phyloP scores from a whole-genome alignment of 805 yeast species.

The Cyberlindnera bimundalis region DNA sequence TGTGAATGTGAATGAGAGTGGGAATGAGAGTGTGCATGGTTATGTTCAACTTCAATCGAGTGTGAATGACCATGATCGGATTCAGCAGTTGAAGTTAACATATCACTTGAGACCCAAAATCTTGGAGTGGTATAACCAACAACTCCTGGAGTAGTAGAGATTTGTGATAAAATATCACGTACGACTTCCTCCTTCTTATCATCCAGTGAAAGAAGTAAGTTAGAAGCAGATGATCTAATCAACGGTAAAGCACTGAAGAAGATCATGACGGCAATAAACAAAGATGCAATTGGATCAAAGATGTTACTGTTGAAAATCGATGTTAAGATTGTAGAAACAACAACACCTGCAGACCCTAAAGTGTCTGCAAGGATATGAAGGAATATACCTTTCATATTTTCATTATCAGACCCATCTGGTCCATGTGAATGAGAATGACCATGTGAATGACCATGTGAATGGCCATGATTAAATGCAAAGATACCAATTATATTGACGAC shows the following conservation, averaged over 20 bases:
- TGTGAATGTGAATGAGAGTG: conserved; percentile 7
- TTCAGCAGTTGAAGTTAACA: conserved; percentile 27
- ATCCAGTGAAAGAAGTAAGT: conserved; percentile 61
- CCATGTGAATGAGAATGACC: conserved; percentile 34
- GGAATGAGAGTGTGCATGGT: conserved; percentile 3
- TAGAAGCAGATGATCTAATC: conserved; percentile 73
- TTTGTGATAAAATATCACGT: conserved; percentile 62
- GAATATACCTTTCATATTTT: conserved; percentile 91
- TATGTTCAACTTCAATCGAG: conserved; percentile 6
- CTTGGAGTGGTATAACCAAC: conserved; percentile 84
- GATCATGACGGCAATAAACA: conserved; percentile 79
- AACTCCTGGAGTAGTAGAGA: conserved; percentile 72
- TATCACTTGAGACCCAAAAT: conserved; percentile 69
- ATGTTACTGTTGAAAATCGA: conserved; percentile 63
- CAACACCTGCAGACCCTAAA: conserved; percentile 94
- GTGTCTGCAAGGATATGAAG: conserved; percentile 94
- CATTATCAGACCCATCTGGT: conserved; percentile 40
- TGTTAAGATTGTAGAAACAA: conserved; percentile 80
- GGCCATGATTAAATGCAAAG: conserved; percentile 90
- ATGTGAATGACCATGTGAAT: conserved; percentile 45
- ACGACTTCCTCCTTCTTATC: conserved; percentile 58
- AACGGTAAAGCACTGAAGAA: conserved; percentile 81
- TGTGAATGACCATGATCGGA: conserved; percentile 33
- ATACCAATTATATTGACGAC: conserved; percentile 89
- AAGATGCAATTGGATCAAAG: conserved; percentile 90